Conservation (phyloP, 192 early-diverging fungal species). For the Phycomyces blakesleeanus region DNA sequence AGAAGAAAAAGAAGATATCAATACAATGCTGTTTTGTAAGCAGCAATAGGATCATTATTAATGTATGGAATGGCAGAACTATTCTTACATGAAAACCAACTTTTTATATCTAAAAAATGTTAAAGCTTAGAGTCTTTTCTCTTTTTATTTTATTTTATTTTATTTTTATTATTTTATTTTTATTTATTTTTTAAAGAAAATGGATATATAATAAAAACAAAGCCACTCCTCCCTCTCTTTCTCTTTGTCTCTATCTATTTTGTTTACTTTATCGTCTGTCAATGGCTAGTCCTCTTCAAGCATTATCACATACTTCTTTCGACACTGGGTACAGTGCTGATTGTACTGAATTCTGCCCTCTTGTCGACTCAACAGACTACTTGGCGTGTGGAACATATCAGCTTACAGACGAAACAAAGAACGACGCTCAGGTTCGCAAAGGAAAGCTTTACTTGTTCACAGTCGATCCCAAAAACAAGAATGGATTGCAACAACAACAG, state of each 20-base stretch:
- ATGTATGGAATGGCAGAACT: too few species aligned
- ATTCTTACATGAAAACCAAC: too few species aligned
- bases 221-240: too few species aligned
- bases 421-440: constrained; percentile 29
- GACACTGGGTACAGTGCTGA: constrained; percentile 70
- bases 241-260: not conserved
- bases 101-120: too few species aligned
- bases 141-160: too few species aligned
- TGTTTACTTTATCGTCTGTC: constrained; percentile 4
- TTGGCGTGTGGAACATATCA: constrained; percentile 74
- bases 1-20: too few species aligned
- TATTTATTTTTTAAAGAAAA: too few species aligned
- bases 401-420: constrained; percentile 41
- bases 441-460: constrained; percentile 33
- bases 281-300: constrained; percentile 5
- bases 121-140: too few species aligned
- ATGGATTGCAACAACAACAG: constrained; percentile 26
- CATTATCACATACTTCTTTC: constrained; percentile 46
- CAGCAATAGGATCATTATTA: too few species aligned
- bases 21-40: too few species aligned
- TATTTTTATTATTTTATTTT: too few species aligned
- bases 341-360: constrained; percentile 70
- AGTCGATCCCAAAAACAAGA: not conserved
- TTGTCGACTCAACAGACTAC: constrained; percentile 36
- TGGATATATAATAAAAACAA: too few species aligned